Evolutionary conservation across 2,329 filamentous ascomycete species (phyloP).

Genomic region (Venturiaceae sp.): DNA sequence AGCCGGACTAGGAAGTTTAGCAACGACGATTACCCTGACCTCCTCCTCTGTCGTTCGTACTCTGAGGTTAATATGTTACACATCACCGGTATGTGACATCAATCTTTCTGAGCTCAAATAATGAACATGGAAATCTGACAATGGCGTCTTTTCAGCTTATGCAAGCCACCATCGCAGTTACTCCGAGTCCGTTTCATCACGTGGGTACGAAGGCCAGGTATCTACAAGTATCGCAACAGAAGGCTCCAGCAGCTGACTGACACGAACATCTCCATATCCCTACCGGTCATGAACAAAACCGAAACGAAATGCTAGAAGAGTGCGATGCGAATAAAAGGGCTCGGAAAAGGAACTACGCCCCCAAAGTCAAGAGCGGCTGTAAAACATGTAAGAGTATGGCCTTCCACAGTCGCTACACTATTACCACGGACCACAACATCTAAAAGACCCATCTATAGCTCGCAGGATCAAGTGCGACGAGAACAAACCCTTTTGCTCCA

Average conservation of each 20-base stretch:
- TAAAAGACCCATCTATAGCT: background rate
- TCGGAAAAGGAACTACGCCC: slow-evolving; percentile 4
- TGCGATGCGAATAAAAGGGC: background rate
- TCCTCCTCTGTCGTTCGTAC: background rate
- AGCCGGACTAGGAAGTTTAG: background rate
- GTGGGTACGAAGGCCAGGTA: too few species aligned
- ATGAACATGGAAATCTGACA: too few species aligned
- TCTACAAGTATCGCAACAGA: too few species aligned
- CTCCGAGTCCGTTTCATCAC: too few species aligned
- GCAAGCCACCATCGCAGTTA: too few species aligned
- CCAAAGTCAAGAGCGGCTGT: slow-evolving; percentile 3
- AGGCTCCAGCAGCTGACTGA: background rate
- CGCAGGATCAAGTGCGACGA: slow-evolving; percentile 7
- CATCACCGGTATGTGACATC: too few species aligned
- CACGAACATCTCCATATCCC: background rate
- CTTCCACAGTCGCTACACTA: background rate
- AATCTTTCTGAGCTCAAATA: too few species aligned
- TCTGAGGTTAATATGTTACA: too few species aligned
- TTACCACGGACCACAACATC: background rate
- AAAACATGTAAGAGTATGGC: background rate
- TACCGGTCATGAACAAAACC: background rate
- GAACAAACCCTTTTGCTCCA: background rate
- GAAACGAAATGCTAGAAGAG: background rate
- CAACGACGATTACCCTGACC: background rate
- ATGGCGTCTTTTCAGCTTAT: too few species aligned